Percentiles rank a stretch among this genome's conserved stretches.
These are phyloP conservation scores for Mallotus nudiflorus DNA, from an alignment of 345 rosid species.

Conservation along the genomic window DNA sequence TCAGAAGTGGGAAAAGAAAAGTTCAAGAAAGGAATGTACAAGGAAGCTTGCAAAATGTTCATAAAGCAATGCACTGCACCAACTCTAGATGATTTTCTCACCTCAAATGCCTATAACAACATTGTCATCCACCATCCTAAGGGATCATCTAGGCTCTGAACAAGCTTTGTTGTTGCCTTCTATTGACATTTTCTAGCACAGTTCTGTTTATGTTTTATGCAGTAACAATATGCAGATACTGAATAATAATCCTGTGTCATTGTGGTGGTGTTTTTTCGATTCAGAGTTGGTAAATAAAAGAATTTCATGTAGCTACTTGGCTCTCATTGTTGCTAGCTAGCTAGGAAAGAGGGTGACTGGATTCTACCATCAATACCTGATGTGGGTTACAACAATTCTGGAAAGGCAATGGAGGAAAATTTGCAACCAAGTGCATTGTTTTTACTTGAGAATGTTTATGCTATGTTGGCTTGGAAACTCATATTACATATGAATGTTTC, in stretches of 20 bases:
- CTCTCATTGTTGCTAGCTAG: too few species aligned
- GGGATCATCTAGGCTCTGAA: slow-evolving; percentile 55
- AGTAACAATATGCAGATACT: neutral
- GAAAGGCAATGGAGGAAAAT: neutral
- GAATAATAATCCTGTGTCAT: neutral
- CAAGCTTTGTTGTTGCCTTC: neutral
- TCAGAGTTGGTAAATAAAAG: neutral
- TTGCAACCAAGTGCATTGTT: slow-evolving; percentile 4
- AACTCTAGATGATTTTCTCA: slow-evolving; percentile 78
- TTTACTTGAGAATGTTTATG: neutral
- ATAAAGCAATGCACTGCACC: slow-evolving; percentile 63
- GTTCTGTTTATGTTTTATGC: neutral
- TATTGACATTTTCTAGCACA: neutral
- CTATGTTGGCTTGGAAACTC: slow-evolving; percentile 4
- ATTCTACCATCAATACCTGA: too few species aligned
- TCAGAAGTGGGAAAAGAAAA: slow-evolving; percentile 80
- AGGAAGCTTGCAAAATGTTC: slow-evolving; percentile 76
- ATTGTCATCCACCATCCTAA: slow-evolving; percentile 63
- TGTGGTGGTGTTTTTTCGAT: neutral
- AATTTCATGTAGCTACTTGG: too few species aligned
- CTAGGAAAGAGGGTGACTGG: too few species aligned
- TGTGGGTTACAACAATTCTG: too few species aligned
- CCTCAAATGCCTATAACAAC: slow-evolving; percentile 65
- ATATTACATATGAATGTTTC: neutral
- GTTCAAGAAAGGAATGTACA: slow-evolving; percentile 69